These are phyloP conservation scores for Sisymbrium altissimum DNA, from an alignment of 345 rosid genomes.

Conservation along the genomic window DNA sequence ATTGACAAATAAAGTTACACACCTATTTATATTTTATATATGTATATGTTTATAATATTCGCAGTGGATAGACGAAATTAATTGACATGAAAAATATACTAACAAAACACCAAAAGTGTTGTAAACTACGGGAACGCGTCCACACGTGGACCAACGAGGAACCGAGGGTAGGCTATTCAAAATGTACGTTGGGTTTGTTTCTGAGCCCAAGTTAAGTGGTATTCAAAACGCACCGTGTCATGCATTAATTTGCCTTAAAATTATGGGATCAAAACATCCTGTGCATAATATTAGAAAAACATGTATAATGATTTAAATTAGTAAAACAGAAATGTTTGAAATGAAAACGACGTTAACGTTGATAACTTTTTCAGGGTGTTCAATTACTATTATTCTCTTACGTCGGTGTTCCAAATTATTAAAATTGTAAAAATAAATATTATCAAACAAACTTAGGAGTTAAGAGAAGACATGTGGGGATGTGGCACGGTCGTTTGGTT, in stretches of 20 bases:
- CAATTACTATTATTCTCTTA: neutral
- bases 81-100: constrained; percentile 3
- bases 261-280: neutral
- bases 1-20: too few species aligned
- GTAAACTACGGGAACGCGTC: constrained; percentile 5
- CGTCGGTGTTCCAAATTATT: neutral
- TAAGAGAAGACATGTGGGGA: constrained; percentile 27
- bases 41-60: neutral
- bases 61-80: neutral
- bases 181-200: constrained; percentile 28
- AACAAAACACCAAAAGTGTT: too few species aligned
- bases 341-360: neutral
- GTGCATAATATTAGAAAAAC: neutral
- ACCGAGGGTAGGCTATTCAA: constrained; percentile 23
- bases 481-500: constrained; percentile 24
- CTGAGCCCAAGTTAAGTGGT: constrained; percentile 19
- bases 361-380: neutral
- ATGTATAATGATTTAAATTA: neutral
- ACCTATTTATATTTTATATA: too few species aligned
- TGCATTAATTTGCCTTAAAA: neutral
- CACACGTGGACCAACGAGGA: constrained; percentile 28
- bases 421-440: neutral
- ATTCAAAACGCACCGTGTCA: constrained; percentile 13
- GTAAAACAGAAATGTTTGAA: neutral
- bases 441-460: neutral